Percentiles rank a stretch among this genome's conserved stretches.
Evolutionary conservation across 257 asterid genomes (phyloP).

Genomic region (Agastache rugosa): DNA sequence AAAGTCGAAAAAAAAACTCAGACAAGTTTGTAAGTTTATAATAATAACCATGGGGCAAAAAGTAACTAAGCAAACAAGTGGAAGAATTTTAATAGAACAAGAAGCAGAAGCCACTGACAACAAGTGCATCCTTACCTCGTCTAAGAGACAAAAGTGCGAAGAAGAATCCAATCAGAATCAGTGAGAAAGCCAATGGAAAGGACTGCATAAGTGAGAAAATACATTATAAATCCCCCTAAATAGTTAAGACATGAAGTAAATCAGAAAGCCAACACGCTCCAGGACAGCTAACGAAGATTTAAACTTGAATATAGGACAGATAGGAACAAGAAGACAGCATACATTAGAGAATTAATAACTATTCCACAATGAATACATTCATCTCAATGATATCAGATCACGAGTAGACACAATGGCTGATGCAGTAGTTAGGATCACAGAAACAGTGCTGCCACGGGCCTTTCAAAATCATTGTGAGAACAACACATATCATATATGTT

Average conservation of each 20-base stretch:
- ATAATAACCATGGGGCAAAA: not conserved
- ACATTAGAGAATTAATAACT: not conserved
- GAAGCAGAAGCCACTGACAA: conserved; percentile 19
- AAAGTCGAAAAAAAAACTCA: no score
- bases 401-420: not conserved
- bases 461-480: not conserved
- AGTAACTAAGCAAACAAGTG: conserved; percentile 21
- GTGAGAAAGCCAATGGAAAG: conserved; percentile 74
- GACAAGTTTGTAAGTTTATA: not conserved
- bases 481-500: conserved; percentile 10
- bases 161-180: conserved; percentile 75
- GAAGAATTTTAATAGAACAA: conserved; percentile 17
- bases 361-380: conserved; percentile 10
- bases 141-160: conserved; percentile 75
- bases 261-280: conserved; percentile 23
- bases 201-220: conserved; percentile 58
- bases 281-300: conserved; percentile 13
- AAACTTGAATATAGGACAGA: conserved; percentile 1
- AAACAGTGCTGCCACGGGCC: not conserved
- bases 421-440: conserved; percentile 12
- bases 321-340: not conserved
- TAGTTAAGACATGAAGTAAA: conserved; percentile 9
- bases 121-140: conserved; percentile 67
- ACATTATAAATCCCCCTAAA: not conserved
- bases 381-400: not conserved